Conservation (phyloP, 139 green algal genomes). For the Chlamydomonas eustigma region DNA sequence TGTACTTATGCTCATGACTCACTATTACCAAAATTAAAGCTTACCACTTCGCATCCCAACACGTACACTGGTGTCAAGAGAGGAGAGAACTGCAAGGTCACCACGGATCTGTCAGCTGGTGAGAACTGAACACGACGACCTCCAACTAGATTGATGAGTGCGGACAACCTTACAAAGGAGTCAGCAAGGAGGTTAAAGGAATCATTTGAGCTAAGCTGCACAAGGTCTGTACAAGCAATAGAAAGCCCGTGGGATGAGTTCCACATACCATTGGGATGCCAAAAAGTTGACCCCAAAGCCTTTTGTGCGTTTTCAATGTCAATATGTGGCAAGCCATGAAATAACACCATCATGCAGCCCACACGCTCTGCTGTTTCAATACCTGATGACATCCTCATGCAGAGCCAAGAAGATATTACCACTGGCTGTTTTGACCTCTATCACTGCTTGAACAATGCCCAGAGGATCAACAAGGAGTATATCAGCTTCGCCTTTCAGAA, state of each 20-base stretch:
- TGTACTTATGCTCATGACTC: too few relatives aligned
- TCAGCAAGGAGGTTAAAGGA: too few relatives aligned
- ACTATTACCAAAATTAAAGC: too few relatives aligned
- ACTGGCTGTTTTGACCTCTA: conserved; percentile 33
- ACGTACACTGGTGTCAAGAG: conserved; percentile 23
- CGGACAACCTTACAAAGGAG: neutral
- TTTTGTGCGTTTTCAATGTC: too few relatives aligned
- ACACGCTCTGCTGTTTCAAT: too few relatives aligned
- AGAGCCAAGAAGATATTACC: conserved; percentile 27
- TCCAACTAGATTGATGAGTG: conserved; percentile 6
- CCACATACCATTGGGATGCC: too few relatives aligned
- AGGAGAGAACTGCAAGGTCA: conserved; percentile 14
- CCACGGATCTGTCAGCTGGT: neutral
- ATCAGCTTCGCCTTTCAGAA: conserved; percentile 30
- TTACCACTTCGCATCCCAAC: conserved; percentile 18
- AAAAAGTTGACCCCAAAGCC: too few relatives aligned
- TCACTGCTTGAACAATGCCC: conserved; percentile 27
- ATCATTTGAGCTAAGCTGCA: too few relatives aligned
- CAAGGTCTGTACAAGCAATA: too few relatives aligned
- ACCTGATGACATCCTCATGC: conserved; percentile 23
- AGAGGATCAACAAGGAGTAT: conserved; percentile 25
- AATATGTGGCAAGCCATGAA: too few relatives aligned
- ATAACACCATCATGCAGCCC: too few relatives aligned
- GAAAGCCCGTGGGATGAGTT: too few relatives aligned
- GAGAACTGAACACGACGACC: conserved; percentile 17